Evolutionary conservation across 2,329 filamentous ascomycete genomes (phyloP).

Genomic region (Shiraia bambusicola): DNA sequence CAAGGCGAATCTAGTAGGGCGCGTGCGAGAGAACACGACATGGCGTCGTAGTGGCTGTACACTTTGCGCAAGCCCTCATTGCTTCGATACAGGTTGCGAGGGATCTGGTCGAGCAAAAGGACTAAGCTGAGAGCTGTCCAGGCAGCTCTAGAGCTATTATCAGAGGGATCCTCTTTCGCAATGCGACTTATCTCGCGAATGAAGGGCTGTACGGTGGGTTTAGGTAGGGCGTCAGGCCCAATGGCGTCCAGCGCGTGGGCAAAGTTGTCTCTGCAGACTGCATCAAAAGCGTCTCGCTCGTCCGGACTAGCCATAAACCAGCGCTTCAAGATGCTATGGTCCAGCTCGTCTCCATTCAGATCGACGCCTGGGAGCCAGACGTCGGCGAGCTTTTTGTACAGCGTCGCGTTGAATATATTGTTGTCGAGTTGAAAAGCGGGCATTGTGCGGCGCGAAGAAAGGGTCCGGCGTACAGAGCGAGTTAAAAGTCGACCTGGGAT

Average conservation of each 20-base stretch:
- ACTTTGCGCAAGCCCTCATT: constrained; percentile 46
- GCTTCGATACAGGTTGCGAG: constrained; percentile 62
- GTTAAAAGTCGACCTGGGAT: constrained; percentile 6
- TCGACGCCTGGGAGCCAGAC: constrained; percentile 46
- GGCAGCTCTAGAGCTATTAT: constrained; percentile 28
- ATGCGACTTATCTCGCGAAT: constrained; percentile 34
- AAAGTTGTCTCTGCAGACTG: constrained; percentile 37
- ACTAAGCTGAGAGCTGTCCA: constrained; percentile 53
- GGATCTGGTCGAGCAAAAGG: constrained; percentile 63
- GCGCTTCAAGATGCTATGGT: constrained; percentile 26
- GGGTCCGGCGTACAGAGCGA: constrained; percentile 1
- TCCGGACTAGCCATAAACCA: constrained; percentile 44
- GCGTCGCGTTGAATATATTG: constrained; percentile 42
- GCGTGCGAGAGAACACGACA: constrained; percentile 51
- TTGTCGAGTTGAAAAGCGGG: constrained; percentile 42
- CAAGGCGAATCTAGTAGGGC: constrained; percentile 35
- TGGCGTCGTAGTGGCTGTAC: constrained; percentile 59
- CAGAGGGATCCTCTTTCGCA: constrained; percentile 12
- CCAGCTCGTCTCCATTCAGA: constrained; percentile 23
- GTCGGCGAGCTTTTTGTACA: constrained; percentile 41
- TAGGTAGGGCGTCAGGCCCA: constrained; percentile 34
- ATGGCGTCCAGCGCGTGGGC: constrained; percentile 42
- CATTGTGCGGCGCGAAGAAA: constrained; percentile 25
- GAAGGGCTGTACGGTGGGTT: constrained; percentile 43
- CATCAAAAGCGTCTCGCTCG: constrained; percentile 43